Percentiles rank a stretch among this genome's conserved stretches.
Conservation (phyloP, 208 protist species). For the Leishmania martiniquensis region DNA sequence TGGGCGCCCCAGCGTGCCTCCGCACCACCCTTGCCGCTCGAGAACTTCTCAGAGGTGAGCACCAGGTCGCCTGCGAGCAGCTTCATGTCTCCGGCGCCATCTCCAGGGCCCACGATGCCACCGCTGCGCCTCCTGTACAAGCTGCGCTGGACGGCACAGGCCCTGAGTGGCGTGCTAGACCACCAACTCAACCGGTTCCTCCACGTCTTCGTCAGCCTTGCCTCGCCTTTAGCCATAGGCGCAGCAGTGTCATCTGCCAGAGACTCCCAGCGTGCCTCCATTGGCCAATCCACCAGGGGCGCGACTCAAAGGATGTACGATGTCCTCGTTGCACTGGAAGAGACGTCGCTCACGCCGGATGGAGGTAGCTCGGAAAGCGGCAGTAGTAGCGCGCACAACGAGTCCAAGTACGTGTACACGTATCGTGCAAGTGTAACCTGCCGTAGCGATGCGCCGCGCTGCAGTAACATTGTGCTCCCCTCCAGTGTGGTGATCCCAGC, state of each 20-base stretch:
- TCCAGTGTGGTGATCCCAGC: conserved; percentile 44
- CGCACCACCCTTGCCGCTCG: neutral
- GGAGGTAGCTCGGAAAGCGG: conserved; percentile 4
- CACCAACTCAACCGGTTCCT: conserved; percentile 66
- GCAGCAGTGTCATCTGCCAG: neutral
- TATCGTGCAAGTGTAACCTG: conserved; percentile 60
- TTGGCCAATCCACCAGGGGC: neutral
- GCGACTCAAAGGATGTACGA: conserved; percentile 16
- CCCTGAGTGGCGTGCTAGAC: conserved; percentile 39
- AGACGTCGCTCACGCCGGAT: conserved; percentile 24
- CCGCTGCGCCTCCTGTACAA: conserved; percentile 38
- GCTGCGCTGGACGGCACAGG: conserved; percentile 50
- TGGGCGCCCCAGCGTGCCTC: neutral
- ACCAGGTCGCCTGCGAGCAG: neutral
- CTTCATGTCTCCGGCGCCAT: neutral
- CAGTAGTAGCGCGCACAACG: conserved; percentile 7
- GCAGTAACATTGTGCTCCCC: conserved; percentile 66
- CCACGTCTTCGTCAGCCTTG: conserved; percentile 61
- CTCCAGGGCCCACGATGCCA: conserved; percentile 35
- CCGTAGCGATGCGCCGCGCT: conserved; percentile 40
- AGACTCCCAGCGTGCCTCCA: neutral
- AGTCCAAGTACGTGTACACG: conserved; percentile 31
- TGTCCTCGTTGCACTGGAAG: conserved; percentile 54
- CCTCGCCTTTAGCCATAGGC: conserved; percentile 42
- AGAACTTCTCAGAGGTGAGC: neutral